phyloP scores from a whole-genome alignment of 805 yeast genomes.

The Lipomyces orientalis region DNA sequence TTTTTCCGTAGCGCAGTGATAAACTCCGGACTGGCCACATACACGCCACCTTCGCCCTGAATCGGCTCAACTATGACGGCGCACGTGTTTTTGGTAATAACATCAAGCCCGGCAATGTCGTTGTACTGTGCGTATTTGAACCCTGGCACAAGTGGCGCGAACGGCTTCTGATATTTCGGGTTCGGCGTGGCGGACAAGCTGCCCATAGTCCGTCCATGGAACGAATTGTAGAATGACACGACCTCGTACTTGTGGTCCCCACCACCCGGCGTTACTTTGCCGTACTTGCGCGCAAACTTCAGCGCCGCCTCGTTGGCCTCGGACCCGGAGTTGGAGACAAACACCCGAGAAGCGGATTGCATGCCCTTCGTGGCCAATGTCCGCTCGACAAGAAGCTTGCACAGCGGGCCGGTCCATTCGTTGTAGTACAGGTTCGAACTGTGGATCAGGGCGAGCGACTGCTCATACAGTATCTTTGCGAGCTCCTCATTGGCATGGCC shows the following conservation, averaged over 20 bases:
- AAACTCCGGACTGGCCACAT: constrained; percentile 67
- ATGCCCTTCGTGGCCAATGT: constrained; percentile 80
- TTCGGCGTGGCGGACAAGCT: constrained; percentile 91
- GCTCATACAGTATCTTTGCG: constrained; percentile 72
- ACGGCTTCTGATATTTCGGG: constrained; percentile 90
- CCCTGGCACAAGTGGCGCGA: constrained; percentile 90
- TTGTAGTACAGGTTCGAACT: constrained; percentile 86
- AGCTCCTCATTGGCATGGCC: constrained; percentile 86
- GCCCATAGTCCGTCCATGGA: constrained; percentile 96
- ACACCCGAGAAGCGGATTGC: constrained; percentile 72
- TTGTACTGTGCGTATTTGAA: constrained; percentile 69
- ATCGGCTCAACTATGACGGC: constrained; percentile 96
- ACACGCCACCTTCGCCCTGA: constrained; percentile 97
- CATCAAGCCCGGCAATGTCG: constrained; percentile 64
- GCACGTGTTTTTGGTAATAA: constrained; percentile 70
- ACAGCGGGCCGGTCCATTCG: constrained; percentile 79
- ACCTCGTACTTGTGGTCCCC: constrained; percentile 65
- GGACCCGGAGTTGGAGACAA: constrained; percentile 73
- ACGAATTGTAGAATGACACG: constrained; percentile 84
- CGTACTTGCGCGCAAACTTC: constrained; percentile 81
- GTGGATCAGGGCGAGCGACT: constrained; percentile 75
- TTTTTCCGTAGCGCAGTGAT: constrained; percentile 66
- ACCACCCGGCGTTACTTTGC: constrained; percentile 50
- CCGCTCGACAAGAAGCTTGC: constrained; percentile 68
- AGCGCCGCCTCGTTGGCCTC: constrained; percentile 83